Evolutionary conservation across 2,329 filamentous ascomycete species (phyloP).

Genomic region (Colletotrichum sp.): DNA sequence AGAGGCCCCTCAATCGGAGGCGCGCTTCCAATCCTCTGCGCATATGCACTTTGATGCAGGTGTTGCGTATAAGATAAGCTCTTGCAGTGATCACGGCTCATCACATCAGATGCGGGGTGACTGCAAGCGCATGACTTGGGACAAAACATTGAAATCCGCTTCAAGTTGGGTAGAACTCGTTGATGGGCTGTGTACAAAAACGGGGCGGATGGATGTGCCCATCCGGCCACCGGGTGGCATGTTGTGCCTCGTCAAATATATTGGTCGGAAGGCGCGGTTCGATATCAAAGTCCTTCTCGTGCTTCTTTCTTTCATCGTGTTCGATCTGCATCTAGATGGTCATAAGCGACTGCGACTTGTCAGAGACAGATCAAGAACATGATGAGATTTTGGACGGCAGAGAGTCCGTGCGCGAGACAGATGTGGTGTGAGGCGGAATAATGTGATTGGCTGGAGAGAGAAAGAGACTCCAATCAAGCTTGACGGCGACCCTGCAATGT

Average conservation of each 20-base stretch:
- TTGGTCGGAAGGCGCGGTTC: background rate
- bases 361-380: background rate
- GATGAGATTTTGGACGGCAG: background rate
- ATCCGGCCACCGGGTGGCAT: background rate
- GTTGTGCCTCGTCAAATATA: background rate
- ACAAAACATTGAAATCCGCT: background rate
- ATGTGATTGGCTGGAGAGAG: background rate
- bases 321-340: conserved; percentile 6
- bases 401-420: background rate
- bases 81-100: background rate
- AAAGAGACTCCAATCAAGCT: background rate
- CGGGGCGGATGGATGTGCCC: background rate
- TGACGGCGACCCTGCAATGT: background rate
- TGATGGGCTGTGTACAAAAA: background rate
- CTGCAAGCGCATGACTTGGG: background rate
- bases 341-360: conserved; percentile 3
- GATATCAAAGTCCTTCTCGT: background rate
- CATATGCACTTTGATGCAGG: background rate
- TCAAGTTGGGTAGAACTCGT: background rate
- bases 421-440: background rate
- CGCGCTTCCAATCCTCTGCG: background rate
- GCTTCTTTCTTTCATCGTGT: background rate
- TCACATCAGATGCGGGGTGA: background rate
- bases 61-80: background rate
- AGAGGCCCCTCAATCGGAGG: background rate